A percentile compares a stretch with the other conserved stretches of the same genome.
Conservation (phyloP, 2,329 filamentous ascomycete genomes). For the Xylariaceae sp. region DNA sequence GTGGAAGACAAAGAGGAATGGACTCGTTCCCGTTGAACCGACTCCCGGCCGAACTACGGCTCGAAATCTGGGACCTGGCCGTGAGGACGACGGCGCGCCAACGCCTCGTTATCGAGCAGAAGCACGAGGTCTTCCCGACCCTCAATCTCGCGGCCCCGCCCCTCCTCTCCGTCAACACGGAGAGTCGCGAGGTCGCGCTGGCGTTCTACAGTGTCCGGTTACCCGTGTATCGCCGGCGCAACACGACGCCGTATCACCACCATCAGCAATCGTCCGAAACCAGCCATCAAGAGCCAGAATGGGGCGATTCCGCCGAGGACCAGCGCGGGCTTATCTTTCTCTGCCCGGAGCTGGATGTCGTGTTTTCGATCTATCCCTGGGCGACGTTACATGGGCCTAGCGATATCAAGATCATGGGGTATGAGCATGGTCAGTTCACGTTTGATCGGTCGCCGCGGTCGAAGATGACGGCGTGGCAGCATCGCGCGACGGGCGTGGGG, state of each 20-base stretch:
- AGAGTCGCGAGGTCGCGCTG: slow-evolving; percentile 12
- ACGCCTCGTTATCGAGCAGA: slow-evolving; percentile 17
- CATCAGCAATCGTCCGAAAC: background rate
- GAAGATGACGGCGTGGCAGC: slow-evolving; percentile 8
- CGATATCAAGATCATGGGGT: slow-evolving; percentile 4
- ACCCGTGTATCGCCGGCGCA: slow-evolving; percentile 12
- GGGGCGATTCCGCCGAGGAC: background rate
- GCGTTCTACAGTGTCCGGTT: slow-evolving; percentile 12
- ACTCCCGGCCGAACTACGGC: slow-evolving; percentile 16
- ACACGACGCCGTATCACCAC: background rate
- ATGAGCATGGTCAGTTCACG: slow-evolving; percentile 4
- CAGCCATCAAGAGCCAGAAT: background rate
- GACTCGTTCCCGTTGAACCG: slow-evolving; percentile 6
- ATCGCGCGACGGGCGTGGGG: slow-evolving; percentile 5
- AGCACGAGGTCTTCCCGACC: slow-evolving; percentile 12
- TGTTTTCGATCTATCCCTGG: slow-evolving; percentile 10
- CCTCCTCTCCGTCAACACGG: slow-evolving; percentile 13
- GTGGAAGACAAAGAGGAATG: background rate
- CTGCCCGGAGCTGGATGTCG: slow-evolving; percentile 9
- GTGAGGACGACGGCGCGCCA: slow-evolving; percentile 6
- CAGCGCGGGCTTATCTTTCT: slow-evolving; percentile 12
- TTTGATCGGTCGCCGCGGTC: slow-evolving; percentile 12
- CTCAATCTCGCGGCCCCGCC: slow-evolving; percentile 12
- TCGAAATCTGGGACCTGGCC: slow-evolving; percentile 14
- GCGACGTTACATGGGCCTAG: background rate